Base-by-base conservation (phyloP, 2,329 filamentous ascomycete species). In the Alternaria brassicae region DNA sequence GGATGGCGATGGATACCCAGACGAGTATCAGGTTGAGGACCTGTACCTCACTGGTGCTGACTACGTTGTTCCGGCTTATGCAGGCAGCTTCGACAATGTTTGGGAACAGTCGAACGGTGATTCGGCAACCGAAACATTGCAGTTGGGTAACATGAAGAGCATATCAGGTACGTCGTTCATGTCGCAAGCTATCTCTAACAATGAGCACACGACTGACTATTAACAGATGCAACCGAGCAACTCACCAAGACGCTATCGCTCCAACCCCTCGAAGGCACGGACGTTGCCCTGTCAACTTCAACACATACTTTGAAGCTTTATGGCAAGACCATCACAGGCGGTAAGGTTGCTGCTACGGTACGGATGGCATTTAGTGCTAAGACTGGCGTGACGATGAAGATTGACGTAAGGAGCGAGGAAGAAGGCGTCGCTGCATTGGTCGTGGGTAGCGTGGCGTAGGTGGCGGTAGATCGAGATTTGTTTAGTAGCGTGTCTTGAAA, bases 1-100 rank as follows among this genome's bases (percentile, higher is more conserved):
- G 78, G 93, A 96, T 15, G 85, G 76, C 42, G 74, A 82, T 45
- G 95, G 95, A 44, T 98, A 98, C 78, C 94, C 98, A 53, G 95
- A 99, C 73, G 95, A 99, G 81, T 99, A 99, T 76, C 92, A 97
- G 81, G 91, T 98, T 60, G 92, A 95, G 62, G 93, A 97, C 75
- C 88, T 98, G 61, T 93, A 97, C 62, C 87, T 99, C 61, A 86
- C 88, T 17, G 95, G 94, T 58, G 93, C 92, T 68, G 95, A 99
- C 79, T 99, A 97, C 79, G 88, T 99, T 62, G 86, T 97, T 47
- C 95, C 95, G 19, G 90, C 92, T 2, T 99, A 96, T 78, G 93
- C 93, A 17, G 91, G 93, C 77, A 96, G 92, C 83, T 99, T 98
- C 77, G 92, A 91, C 75, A 92, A 96, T 72, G 87, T 98, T 47